Conservation (phyloP, 1,139 yeast species). For the Diutina pseudorugosa region DNA sequence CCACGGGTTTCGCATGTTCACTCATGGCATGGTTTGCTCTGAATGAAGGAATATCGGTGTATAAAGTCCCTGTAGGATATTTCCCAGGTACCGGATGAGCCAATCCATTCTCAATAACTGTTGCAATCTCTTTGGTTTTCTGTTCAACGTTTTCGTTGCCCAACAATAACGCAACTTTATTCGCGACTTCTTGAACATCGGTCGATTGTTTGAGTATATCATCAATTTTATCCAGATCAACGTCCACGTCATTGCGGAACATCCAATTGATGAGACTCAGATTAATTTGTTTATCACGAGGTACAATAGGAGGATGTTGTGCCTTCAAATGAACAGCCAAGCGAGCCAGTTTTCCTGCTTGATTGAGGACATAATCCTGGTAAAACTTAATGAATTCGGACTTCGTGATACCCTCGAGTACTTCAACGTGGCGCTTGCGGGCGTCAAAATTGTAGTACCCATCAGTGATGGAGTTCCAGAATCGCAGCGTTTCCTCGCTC, state of each 20-base stretch:
- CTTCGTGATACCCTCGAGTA: slow-evolving; percentile 41
- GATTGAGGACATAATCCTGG: slow-evolving; percentile 23
- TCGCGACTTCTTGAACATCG: slow-evolving; percentile 5
- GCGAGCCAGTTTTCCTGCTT: slow-evolving; percentile 23
- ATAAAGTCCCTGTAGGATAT: slow-evolving; percentile 18
- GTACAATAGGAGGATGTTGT: slow-evolving; percentile 24
- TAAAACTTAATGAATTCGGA: slow-evolving; percentile 47
- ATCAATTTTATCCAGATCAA: slow-evolving; percentile 15
- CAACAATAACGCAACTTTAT: slow-evolving; percentile 8
- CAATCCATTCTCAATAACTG: neutral
- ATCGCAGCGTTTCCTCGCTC: slow-evolving; percentile 58
- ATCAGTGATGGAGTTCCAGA: slow-evolving; percentile 53
- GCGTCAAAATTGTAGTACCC: slow-evolving; percentile 71
- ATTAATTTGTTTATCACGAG: slow-evolving; percentile 15
- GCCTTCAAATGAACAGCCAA: slow-evolving; percentile 62
- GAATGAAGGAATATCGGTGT: slow-evolving; percentile 14
- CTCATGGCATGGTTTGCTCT: slow-evolving; percentile 15
- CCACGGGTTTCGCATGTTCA: slow-evolving; percentile 21
- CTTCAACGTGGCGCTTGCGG: slow-evolving; percentile 43
- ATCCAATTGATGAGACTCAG: slow-evolving; percentile 18
- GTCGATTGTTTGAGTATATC: slow-evolving; percentile 8
- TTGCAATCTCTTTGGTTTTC: slow-evolving; percentile 7
- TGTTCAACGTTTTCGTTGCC: slow-evolving; percentile 5
- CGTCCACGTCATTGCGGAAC: slow-evolving; percentile 12
- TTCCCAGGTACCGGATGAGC: slow-evolving; percentile 12